phyloP scores from a whole-genome alignment of 2,329 filamentous ascomycete species.

The Xylariomycetidae sp. region DNA sequence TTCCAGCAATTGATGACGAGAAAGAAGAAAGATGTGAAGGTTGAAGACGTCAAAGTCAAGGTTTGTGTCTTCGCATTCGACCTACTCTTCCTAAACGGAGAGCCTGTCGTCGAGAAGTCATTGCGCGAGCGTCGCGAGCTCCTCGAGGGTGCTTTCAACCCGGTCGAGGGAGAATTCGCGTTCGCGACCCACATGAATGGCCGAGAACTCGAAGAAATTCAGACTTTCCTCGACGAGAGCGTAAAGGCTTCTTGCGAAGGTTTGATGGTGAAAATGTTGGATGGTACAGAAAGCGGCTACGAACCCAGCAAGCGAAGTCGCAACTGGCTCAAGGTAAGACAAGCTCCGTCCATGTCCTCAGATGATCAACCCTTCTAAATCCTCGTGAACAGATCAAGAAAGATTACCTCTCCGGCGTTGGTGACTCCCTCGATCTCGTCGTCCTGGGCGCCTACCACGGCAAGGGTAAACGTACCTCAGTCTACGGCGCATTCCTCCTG shows the following conservation, averaged over 20 bases:
- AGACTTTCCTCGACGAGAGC: conserved; percentile 85
- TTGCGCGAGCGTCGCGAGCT: conserved; percentile 79
- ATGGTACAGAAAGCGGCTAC: conserved; percentile 87
- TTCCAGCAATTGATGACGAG: conserved; percentile 98
- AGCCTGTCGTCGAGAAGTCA: conserved; percentile 81
- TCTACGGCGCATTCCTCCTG: conserved; percentile 92
- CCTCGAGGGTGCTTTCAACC: conserved; percentile 66
- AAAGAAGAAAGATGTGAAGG: conserved; percentile 94
- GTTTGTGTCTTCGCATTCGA: conserved; percentile 98
- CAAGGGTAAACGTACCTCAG: conserved; percentile 89
- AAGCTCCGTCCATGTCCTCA: too few species aligned
- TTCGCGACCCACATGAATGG: conserved; percentile 86
- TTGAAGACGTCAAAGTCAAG: conserved; percentile 92
- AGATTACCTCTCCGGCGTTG: conserved; percentile 89
- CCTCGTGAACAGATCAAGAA: conserved; percentile 96
- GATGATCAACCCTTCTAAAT: too few species aligned
- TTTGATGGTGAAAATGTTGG: conserved; percentile 99
- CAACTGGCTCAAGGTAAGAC: conserved; percentile 88
- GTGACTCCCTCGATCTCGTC: conserved; percentile 93
- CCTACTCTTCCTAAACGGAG: conserved; percentile 86
- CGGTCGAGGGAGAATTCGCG: conserved; percentile 83
- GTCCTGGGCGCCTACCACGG: conserved; percentile 93
- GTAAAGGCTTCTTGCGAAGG: conserved; percentile 96
- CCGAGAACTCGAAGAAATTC: conserved; percentile 88
- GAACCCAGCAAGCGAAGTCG: conserved; percentile 94